Evolutionary conservation across 768 basidiomycete species (phyloP), one percentile per base, ranked within the genome.

Genomic region (Boletus coccyginus): DNA sequence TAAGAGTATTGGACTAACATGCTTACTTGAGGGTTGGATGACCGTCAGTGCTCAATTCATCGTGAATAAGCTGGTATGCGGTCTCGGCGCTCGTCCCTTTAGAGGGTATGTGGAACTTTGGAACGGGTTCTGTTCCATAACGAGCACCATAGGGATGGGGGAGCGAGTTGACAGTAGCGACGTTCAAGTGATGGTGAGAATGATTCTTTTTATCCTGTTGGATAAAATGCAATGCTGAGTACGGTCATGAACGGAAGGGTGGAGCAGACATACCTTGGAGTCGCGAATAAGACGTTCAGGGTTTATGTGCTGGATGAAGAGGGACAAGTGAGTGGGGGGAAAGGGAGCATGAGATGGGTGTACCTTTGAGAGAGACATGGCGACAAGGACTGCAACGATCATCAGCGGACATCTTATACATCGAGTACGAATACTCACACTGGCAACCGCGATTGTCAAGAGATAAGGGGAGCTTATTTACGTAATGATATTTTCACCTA

Each of bases 331-430:
- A 59, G 43, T 3, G 6, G 39, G n/a, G 49, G 13, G 32, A 27
- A 27, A 53, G 56, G 32, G 49, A 21, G 7, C 27, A 38, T n/a
- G 44, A 33, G 32, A 4, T 39, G 24, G 36, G 29, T 55, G 31
- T 58, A 81, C 83, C 74, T 85, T 87, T 53, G 84, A 81, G 62
- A 87, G 83, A 53, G 81, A 71, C 86, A 87, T 87, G 36, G 33
- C 36, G 46, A 36, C 19, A 27, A 45, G 12, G 53, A 38, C n/a
- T 17, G 6, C 14, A 49, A 8, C 24, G 38, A 4, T n/a, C 3
- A 13, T 24, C 35, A 16, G 11, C 2, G 3, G 42, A 2, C 31
- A 29, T 31, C 47, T 58, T 56, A 58, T 56, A 55, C 17, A 7
- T 31, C 33, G 27, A 17, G 9, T 19, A n/a, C 4, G n/a, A 8